Base-by-base conservation (phyloP, 164 flowering plant genomes). In the Malania oleifera region DNA sequence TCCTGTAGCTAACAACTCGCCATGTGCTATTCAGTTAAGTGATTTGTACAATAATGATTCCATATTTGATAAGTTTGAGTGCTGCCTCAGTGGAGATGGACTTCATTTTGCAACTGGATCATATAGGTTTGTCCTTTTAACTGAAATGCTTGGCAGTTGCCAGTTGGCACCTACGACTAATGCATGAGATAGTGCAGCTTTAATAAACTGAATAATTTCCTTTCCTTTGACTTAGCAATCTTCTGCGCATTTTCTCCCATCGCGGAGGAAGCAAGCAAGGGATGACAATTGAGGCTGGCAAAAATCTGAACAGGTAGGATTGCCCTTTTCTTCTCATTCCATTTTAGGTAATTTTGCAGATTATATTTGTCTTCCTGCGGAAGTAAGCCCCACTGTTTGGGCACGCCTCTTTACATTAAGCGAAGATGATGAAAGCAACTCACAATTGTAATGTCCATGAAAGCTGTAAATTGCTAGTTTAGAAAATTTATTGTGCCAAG, bases 51-150 rank as follows among this genome's bases (percentile, higher is more conserved):
- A 80, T 54, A 75, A 75, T 58, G 95, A 86, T 67, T 69, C 82
- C 53, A 79, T 86, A 56, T 86, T 86, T 66, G 93, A 86, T 72
- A 86, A 82, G 67, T 86, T 86, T 52, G 87, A 70, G 15, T 86
- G 93, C 76, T 86, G 87, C 67, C 46, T 79, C 54, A 79, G 86
- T 65, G 73, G 80, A 46, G 77, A 82, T 63, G 86, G 83, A 51
- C 69, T 59, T 66, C 84, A 73, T 39, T 76, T 76, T 67, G 95
- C 95, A 35, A 84, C 88, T 17, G 95, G 90, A 38, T 84, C 95
- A 52, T 86, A 86, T 61, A 76, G 90, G 93, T 82, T 54, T 57
- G 67, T 64, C 52, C 49, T 57, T 31, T 46, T 0, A n/a, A 60
- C 47, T 38, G n/a, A n/a, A n/a, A n/a, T n/a, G n/a, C n/a, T n/a